phyloP scores from a whole-genome alignment of 2,329 filamentous ascomycete genomes.

The Metarhizium rileyi region DNA sequence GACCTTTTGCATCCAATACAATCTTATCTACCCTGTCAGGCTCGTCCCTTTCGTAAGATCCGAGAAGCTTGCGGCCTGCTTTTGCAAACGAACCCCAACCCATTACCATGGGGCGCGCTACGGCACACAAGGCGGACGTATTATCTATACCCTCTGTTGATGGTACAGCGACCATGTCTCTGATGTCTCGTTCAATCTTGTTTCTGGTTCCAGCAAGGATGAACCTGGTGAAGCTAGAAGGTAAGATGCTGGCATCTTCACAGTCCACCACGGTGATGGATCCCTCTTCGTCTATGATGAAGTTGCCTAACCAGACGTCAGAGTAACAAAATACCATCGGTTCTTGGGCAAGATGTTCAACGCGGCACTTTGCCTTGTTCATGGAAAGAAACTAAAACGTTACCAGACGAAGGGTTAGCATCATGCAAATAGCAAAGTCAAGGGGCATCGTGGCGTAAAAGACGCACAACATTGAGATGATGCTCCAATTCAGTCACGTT shows the following conservation, averaged over 20 bases:
- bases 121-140: not conserved
- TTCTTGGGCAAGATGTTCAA: slow-evolving; percentile 8
- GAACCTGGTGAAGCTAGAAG: slow-evolving; percentile 11
- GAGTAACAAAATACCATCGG: slow-evolving; percentile 14
- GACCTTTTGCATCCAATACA: not conserved
- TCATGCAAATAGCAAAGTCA: no score
- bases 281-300: slow-evolving; percentile 10
- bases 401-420: no score
- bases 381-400: slow-evolving; percentile 4
- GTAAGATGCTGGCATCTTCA: slow-evolving; percentile 10
- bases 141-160: slow-evolving; percentile 8
- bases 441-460: not conserved
- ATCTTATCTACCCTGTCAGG: not conserved
- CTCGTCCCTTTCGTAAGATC: not conserved
- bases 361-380: slow-evolving; percentile 2
- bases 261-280: slow-evolving; percentile 10
- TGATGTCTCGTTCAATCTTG: slow-evolving; percentile 4
- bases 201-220: not conserved
- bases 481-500: slow-evolving; percentile 10
- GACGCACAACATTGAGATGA: slow-evolving; percentile 11
- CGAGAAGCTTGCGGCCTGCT: not conserved
- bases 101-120: not conserved
- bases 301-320: slow-evolving; percentile 10
- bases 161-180: slow-evolving; percentile 5
- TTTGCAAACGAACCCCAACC: not conserved